phyloP scores from a whole-genome alignment of 2,329 filamentous ascomycete genomes.

The Sporothrix phasma region DNA sequence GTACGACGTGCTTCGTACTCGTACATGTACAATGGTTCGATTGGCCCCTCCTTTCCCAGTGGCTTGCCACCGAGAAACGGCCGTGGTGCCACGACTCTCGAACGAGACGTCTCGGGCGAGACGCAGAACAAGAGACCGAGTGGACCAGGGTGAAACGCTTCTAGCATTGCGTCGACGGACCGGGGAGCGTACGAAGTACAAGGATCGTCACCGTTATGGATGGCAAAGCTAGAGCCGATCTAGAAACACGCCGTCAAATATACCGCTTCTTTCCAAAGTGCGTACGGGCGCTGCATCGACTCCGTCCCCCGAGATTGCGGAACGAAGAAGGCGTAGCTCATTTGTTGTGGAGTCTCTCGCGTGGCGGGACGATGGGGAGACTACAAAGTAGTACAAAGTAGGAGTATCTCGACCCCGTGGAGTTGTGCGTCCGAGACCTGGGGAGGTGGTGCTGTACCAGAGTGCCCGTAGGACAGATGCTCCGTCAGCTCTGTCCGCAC shows the following conservation, averaged over 20 bases:
- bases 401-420: neutral
- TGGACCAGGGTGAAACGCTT: neutral
- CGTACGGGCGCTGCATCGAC: no score
- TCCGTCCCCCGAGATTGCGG: no score
- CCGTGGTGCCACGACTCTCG: constrained; percentile 1
- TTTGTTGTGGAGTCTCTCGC: neutral
- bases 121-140: neutral
- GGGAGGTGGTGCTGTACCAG: no score
- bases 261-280: no score
- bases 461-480: no score
- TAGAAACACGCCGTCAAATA: neutral
- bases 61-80: constrained; percentile 6
- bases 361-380: no score
- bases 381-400: no score
- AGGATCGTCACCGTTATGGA: neutral
- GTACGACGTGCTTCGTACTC: no score
- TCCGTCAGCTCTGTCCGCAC: no score
- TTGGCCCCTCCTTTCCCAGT: neutral
- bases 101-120: neutral
- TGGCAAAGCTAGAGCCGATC: neutral
- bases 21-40: neutral
- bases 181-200: no score
- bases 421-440: neutral
- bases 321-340: no score
- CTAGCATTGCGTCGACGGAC: no score